A percentile compares a stretch with the other conserved stretches of the same genome.
Conservation (phyloP, 2,329 filamentous ascomycete genomes). For the Zymoseptoria brevis region DNA sequence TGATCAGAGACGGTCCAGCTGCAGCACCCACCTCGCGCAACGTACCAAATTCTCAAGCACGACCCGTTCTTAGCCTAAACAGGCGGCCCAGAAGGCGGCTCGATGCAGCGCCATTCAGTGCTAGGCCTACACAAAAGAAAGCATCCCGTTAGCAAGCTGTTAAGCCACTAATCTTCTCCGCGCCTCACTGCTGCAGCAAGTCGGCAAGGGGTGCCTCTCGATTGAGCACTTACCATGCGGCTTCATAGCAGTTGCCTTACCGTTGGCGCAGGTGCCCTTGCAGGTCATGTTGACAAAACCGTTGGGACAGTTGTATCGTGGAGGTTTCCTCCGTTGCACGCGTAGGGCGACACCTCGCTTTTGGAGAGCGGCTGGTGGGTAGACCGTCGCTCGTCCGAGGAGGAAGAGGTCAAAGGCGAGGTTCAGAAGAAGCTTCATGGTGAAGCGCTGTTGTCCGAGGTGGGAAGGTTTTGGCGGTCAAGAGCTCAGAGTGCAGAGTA, state of each 20-base stretch:
- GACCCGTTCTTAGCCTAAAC: too few species aligned
- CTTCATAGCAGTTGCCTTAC: not conserved
- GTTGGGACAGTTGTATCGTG: not conserved
- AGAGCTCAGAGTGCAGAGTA: too few species aligned
- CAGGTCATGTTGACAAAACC: not conserved
- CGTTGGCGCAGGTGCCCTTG: not conserved
- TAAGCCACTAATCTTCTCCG: too few species aligned
- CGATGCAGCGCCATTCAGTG: too few species aligned
- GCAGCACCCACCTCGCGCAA: too few species aligned
- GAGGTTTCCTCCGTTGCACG: not conserved
- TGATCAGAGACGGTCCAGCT: too few species aligned
- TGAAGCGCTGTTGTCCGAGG: not conserved
- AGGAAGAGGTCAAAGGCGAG: not conserved
- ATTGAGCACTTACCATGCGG: not conserved
- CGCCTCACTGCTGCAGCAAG: too few species aligned
- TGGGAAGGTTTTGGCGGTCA: not conserved
- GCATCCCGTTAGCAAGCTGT: too few species aligned
- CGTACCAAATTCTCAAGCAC: too few species aligned
- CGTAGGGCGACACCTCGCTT: not conserved
- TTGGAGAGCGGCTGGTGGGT: not conserved
- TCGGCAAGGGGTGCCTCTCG: too few species aligned
- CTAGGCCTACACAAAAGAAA: too few species aligned
- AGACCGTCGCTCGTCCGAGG: not conserved
- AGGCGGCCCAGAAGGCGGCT: too few species aligned
- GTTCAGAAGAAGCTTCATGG: not conserved